A percentile compares a stretch with the other conserved stretches of the same genome.
Conservation (phyloP, 805 yeast genomes). For the Cyberlindnera subsufficiens region DNA sequence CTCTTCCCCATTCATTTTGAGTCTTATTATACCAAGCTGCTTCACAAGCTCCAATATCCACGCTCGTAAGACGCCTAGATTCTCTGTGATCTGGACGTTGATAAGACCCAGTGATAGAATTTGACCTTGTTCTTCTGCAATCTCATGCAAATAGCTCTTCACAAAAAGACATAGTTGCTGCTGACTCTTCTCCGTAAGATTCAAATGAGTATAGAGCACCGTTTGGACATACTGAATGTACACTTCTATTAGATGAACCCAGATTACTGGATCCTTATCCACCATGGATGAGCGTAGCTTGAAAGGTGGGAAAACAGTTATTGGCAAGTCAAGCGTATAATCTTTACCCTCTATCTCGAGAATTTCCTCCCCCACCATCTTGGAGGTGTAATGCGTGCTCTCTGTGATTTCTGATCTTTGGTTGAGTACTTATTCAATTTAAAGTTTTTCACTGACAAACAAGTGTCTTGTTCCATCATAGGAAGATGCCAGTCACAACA, state of each 20-base stretch:
- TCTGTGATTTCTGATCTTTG: neutral
- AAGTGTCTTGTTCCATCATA: neutral
- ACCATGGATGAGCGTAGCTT: slow-evolving; percentile 68
- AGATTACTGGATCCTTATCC: slow-evolving; percentile 79
- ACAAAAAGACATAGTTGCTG: slow-evolving; percentile 55
- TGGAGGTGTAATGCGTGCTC: neutral
- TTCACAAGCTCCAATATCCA: slow-evolving; percentile 43
- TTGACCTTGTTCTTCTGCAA: slow-evolving; percentile 53
- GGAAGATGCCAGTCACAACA: neutral
- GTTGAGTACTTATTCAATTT: no score
- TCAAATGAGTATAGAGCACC: slow-evolving; percentile 28
- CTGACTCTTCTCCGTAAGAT: slow-evolving; percentile 45
- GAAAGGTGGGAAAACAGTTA: slow-evolving; percentile 72
- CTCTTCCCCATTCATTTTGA: slow-evolving; percentile 53
- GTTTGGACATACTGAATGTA: slow-evolving; percentile 48
- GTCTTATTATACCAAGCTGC: slow-evolving; percentile 45
- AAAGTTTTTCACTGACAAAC: no score
- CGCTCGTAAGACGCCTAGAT: slow-evolving; percentile 40
- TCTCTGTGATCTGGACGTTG: slow-evolving; percentile 58
- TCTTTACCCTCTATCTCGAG: slow-evolving; percentile 6
- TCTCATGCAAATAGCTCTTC: slow-evolving; percentile 52
- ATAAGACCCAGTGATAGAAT: slow-evolving; percentile 66
- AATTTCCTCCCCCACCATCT: neutral
- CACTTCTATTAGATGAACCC: slow-evolving; percentile 67
- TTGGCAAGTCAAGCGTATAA: slow-evolving; percentile 38